Evolutionary conservation across 768 basidiomycete genomes (phyloP).

Genomic region (Hericium alpestre): DNA sequence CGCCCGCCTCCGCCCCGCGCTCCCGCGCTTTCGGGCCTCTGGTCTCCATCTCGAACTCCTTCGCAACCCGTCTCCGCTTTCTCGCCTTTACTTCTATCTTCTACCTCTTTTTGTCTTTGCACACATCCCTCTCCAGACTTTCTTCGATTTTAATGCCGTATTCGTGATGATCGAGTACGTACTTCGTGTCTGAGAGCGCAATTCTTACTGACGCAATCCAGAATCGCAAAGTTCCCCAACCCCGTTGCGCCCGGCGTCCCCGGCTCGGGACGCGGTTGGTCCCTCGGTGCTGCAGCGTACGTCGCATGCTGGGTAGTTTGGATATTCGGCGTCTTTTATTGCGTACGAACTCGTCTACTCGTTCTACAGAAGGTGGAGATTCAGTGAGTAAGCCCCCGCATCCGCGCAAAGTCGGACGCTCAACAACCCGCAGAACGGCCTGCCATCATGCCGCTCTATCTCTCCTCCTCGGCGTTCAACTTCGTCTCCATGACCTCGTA

Average conservation of each 20-base stretch:
- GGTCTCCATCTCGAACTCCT: slow-evolving; percentile 61
- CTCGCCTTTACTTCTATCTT: slow-evolving; percentile 54
- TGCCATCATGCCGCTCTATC: slow-evolving; percentile 69
- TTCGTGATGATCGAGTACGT: slow-evolving; percentile 79
- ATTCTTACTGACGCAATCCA: slow-evolving; percentile 18
- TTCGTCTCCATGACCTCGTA: slow-evolving; percentile 71
- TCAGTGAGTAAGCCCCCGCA: slow-evolving; percentile 44
- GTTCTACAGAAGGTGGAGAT: slow-evolving; percentile 65
- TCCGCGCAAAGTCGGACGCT: background rate
- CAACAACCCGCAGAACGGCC: slow-evolving; percentile 58
- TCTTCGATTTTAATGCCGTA: slow-evolving; percentile 82
- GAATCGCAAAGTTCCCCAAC: slow-evolving; percentile 67
- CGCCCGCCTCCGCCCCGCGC: slow-evolving; percentile 25
- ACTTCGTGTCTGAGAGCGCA: background rate
- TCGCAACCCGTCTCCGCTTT: slow-evolving; percentile 43
- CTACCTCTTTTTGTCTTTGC: slow-evolving; percentile 64
- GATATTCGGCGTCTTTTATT: slow-evolving; percentile 56
- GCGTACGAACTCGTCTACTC: slow-evolving; percentile 72
- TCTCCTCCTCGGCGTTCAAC: slow-evolving; percentile 70
- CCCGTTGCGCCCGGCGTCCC: slow-evolving; percentile 58
- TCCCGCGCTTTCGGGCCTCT: slow-evolving; percentile 58
- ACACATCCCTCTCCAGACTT: slow-evolving; percentile 68
- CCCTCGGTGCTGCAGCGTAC: slow-evolving; percentile 74
- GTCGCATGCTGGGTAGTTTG: slow-evolving; percentile 71
- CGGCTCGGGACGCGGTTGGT: slow-evolving; percentile 70